Evolutionary conservation across 306 rosid genomes (phyloP), one percentile per base, ranked within the genome.

Genomic region (Cicer judaicum): DNA sequence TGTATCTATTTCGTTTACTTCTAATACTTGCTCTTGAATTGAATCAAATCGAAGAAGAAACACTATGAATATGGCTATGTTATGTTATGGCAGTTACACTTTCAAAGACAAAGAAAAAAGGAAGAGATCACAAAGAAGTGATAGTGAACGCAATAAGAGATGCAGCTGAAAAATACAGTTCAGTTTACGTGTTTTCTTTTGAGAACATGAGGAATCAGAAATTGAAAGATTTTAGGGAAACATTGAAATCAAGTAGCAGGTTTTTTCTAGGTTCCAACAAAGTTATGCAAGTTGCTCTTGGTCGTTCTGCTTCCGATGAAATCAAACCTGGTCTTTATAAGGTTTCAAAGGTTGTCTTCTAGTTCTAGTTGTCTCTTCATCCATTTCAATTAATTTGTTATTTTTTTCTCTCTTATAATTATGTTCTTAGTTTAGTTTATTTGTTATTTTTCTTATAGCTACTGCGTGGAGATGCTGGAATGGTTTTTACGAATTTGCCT

Each of bases 211-310:
- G 99, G 75, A 94, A 94, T 70, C 92, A 84, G 71, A 95, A 90
- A 60, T 85, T 95, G 82, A 95, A 92, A 87, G 92, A 95, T 85
- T 88, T 95, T 48, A 84, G 99, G 68, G 99, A 95, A 13, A 82
- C 86, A 15, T 76, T 88, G 5, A 92, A 95, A 80, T 74, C 96
- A 24, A 50, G 67, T 29, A 90, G 97, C 90, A 89, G 98, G 39
- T 94, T 94, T 83, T 94, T 94, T 78, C 85, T 94, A 14, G 99
- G 99, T 1, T 92, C 99, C 2, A 94, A 94, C 89, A 94, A 92
- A 81, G 99, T 94, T 14, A 92, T 94, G 97, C 99, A 94, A 74
- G 86, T 91, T 10, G 66, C 96, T 70, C 73, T 94, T 0, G 99
- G 99, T 47, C 91, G 97, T 19, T 77, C 93, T 77, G 86, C 87